Percentiles rank a stretch among this genome's conserved stretches.
These are phyloP conservation scores for Geoglossum glabrum DNA, from an alignment of 495 filamentous ascomycete genomes.

Conservation along the genomic window DNA sequence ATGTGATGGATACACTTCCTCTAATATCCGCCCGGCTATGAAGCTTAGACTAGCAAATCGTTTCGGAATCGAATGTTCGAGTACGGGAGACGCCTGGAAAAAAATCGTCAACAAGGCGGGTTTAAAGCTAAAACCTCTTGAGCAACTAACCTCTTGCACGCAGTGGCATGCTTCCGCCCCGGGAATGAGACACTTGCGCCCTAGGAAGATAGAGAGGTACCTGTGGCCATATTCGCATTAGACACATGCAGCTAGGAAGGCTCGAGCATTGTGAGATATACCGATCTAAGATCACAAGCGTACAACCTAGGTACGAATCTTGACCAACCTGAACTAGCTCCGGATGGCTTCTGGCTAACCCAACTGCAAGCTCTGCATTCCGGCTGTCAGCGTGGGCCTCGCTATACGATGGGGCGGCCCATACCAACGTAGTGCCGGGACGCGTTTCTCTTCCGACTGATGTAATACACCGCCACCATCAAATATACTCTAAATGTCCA, in stretches of 20 bases:
- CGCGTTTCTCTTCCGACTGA: constrained; percentile 1
- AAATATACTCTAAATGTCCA: constrained; percentile 1
- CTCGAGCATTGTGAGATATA: neutral
- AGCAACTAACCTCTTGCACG: neutral
- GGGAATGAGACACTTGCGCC: neutral
- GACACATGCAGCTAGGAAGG: neutral
- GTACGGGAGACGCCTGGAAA: neutral
- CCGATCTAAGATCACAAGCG: neutral
- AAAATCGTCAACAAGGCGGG: neutral
- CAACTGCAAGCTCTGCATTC: neutral
- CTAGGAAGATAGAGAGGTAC: constrained; percentile 1
- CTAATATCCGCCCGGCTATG: neutral
- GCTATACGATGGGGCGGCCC: neutral
- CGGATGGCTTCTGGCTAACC: neutral
- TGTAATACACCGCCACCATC: constrained; percentile 1
- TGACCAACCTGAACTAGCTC: neutral
- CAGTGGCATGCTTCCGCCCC: neutral
- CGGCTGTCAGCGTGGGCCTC: neutral
- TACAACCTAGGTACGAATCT: neutral
- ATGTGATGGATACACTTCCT: neutral
- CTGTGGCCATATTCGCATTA: neutral
- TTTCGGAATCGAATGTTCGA: neutral
- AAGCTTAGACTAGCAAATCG: neutral
- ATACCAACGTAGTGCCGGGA: neutral
- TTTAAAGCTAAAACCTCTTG: neutral